Conservation (phyloP, 768 basidiomycete species). For the Kondoa subrosea region DNA sequence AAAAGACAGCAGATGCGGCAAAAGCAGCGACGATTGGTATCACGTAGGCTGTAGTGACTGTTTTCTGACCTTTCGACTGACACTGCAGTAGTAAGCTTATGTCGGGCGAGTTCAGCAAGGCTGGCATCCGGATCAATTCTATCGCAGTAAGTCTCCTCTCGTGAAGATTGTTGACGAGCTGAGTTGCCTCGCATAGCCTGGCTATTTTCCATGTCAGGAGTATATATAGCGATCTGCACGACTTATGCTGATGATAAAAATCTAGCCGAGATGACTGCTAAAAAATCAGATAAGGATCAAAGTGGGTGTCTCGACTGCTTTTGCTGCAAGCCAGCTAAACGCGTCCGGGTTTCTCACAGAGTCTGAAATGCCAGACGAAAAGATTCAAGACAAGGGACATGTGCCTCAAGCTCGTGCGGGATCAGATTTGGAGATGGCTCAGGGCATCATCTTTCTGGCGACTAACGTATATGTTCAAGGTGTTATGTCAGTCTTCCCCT, state of each 20-base stretch:
- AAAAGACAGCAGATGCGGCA: neutral
- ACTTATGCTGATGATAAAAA: neutral
- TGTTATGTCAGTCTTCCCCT: too few relatives aligned
- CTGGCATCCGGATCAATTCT: neutral
- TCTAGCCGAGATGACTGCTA: neutral
- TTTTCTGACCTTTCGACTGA: too few relatives aligned
- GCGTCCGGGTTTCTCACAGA: neutral
- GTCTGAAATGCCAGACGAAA: neutral
- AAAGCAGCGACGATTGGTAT: neutral
- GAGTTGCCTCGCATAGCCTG: neutral
- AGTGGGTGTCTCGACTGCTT: neutral
- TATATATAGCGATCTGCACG: neutral
- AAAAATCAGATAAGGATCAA: neutral
- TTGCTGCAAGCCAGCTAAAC: neutral
- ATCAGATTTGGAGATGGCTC: neutral
- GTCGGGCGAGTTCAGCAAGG: neutral
- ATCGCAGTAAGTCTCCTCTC: neutral
- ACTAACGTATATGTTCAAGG: neutral
- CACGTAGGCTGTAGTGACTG: too few relatives aligned
- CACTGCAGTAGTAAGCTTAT: too few relatives aligned
- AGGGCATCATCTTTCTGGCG: neutral
- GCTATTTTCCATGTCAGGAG: neutral
- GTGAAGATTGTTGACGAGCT: neutral
- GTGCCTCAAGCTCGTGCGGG: neutral
- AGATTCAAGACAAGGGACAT: neutral